Evolutionary conservation across 192 early-diverging fungal species (phyloP).

Genomic region (Rhizophlyctis rosea): DNA sequence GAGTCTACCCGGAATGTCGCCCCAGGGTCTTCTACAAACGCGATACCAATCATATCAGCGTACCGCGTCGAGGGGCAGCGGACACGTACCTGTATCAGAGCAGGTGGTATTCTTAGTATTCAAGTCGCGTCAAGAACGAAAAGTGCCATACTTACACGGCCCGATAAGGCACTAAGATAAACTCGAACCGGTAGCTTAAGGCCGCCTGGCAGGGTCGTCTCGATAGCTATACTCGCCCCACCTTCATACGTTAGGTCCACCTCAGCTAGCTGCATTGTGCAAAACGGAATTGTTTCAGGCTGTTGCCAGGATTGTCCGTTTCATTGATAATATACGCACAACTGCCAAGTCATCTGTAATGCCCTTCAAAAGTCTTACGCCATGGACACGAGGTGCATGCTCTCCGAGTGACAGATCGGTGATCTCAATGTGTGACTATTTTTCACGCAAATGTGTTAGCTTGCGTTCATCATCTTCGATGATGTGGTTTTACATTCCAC

Average conservation of each 20-base stretch:
- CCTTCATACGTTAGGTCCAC: slow-evolving; percentile 47
- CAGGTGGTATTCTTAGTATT: background rate
- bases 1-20: slow-evolving; percentile 49
- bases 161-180: slow-evolving; percentile 35
- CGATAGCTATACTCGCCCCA: slow-evolving; percentile 46
- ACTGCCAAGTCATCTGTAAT: slow-evolving; percentile 54
- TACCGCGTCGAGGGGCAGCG: slow-evolving; percentile 43
- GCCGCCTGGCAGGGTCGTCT: slow-evolving; percentile 41
- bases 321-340: slow-evolving; percentile 18
- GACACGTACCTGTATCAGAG: slow-evolving; percentile 31
- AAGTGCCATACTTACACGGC: slow-evolving; percentile 29
- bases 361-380: slow-evolving; percentile 44
- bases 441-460: too few relatives aligned
- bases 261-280: slow-evolving; percentile 41
- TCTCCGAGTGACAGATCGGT: slow-evolving; percentile 47
- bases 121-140: background rate
- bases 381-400: slow-evolving; percentile 39
- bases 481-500: too few relatives aligned
- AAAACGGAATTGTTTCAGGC: too few relatives aligned
- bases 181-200: slow-evolving; percentile 45
- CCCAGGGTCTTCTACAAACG: slow-evolving; percentile 56
- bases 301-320: too few relatives aligned
- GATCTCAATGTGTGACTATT: slow-evolving; percentile 39
- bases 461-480: slow-evolving; percentile 8
- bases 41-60: slow-evolving; percentile 46